Evolutionary conservation across 176 grass and related monocot species (phyloP), one percentile per base, ranked within the genome.

Genomic region (Aechmea fasciata): DNA sequence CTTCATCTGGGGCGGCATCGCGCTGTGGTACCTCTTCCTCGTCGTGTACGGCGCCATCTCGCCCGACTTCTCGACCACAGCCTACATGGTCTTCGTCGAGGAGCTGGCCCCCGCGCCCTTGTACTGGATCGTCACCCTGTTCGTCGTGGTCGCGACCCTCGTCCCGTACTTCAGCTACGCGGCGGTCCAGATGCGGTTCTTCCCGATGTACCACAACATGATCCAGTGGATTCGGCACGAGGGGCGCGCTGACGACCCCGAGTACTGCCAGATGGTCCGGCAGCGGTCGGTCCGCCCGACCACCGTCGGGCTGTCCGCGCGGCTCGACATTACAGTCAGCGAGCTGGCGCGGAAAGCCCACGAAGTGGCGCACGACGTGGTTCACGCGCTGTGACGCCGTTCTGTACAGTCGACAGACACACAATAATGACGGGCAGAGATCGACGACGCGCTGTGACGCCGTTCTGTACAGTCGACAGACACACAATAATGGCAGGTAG

Each of bases 151-250:
- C 17, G 83, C 87, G 13, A 90, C 95, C 41, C 90, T 99, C 26
- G 74, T 94, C 26, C 90, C 90, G 3, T 86, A 82, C 78, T 77
- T 94, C 18, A 59, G 77, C 75, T 94, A 84, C 11, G 63, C 84
- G 0, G 71, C 84, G 15, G 48, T 99, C 52, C 95, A 99, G 82
- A 82, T 90, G 71, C 77, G 84, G 3, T 94, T 99, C 79, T 99
- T 99, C 70, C 95, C 95, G 1, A 99, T 99, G 95, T 85, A 94
- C 80, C 95, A 99, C 52, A 99, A 99, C 69, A 85, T 83, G 95
- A 88, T 99, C 51, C 95, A 99, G 64, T 99, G 95, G 95, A 84
- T 87, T 61, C 76, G 95, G 57, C 81, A 83, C 24, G 57, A 85
- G 11, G 90, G 95, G 19, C 86, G 82, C 55, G 85, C 95, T 3